Evolutionary conservation across 1,139 yeast species (phyloP).

Genomic region (Blastobotrys arbuscula): DNA sequence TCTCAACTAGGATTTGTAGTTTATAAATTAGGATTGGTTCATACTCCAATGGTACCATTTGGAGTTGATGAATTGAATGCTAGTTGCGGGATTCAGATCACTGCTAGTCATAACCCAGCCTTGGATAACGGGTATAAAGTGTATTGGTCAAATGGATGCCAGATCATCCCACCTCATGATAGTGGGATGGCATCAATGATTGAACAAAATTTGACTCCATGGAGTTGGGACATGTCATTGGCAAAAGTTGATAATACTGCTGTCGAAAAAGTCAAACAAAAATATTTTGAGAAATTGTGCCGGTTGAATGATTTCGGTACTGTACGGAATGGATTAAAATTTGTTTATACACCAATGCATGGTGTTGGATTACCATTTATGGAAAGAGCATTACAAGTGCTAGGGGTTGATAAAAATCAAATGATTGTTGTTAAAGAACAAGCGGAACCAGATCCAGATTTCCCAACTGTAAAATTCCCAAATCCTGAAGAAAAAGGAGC

Average conservation of each 20-base stretch:
- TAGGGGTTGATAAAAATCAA: constrained; percentile 28
- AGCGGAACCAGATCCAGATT: constrained; percentile 70
- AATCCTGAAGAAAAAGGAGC: constrained; percentile 97
- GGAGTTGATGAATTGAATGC: constrained; percentile 61
- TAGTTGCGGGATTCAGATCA: constrained; percentile 86
- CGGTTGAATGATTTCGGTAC: constrained; percentile 8
- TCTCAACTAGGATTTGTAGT: constrained; percentile 63
- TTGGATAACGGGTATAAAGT: constrained; percentile 93
- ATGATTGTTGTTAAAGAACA: constrained; percentile 55
- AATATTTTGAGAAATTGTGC: constrained; percentile 22
- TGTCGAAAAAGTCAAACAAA: constrained; percentile 17
- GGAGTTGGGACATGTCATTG: constrained; percentile 35
- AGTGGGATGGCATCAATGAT: constrained; percentile 61
- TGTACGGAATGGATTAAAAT: constrained; percentile 22
- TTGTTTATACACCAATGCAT: constrained; percentile 91
- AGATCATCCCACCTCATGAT: constrained; percentile 91
- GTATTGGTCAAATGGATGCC: constrained; percentile 90
- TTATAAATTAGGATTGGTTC: constrained; percentile 57
- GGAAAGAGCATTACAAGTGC: constrained; percentile 27
- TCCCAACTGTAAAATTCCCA: constrained; percentile 83
- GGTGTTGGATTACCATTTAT: constrained; percentile 65
- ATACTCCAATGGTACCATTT: constrained; percentile 92
- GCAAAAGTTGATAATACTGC: constrained; percentile 9
- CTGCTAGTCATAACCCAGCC: constrained; percentile 96
- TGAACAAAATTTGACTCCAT: constrained; percentile 54